Evolutionary conservation across 2,329 filamentous ascomycete species (phyloP).

Genomic region (Fusarium foetens): DNA sequence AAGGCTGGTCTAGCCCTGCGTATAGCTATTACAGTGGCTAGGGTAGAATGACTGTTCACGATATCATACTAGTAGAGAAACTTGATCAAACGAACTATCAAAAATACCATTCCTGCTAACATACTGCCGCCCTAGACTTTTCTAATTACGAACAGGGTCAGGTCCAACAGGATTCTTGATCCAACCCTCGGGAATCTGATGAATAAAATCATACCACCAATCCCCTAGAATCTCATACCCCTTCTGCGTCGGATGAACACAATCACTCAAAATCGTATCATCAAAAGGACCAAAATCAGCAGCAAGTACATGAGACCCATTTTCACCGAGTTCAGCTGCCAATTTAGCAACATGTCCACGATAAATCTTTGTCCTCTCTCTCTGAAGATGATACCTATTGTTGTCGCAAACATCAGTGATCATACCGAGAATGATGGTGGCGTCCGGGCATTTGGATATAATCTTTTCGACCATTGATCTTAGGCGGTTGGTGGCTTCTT

Average conservation of each 20-base stretch:
- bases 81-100: rapidly evolving
- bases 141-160: neutral
- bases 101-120: rapidly evolving
- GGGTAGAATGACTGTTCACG: neutral
- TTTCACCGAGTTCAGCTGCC: neutral
- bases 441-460: conserved; percentile 46
- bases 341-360: conserved; percentile 42
- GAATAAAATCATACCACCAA: conserved; percentile 50
- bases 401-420: conserved; percentile 47
- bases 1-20: neutral
- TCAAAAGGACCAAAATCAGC: conserved; percentile 43
- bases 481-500: conserved; percentile 40
- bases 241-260: conserved; percentile 48
- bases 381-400: conserved; percentile 12
- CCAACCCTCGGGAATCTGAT: conserved; percentile 48
- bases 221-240: conserved; percentile 48
- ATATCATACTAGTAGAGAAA: rapidly evolving
- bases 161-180: neutral
- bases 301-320: conserved; percentile 45
- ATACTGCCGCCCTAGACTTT: rapidly evolving
- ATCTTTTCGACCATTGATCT: conserved; percentile 48
- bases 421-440: conserved; percentile 48
- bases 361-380: conserved; percentile 39
- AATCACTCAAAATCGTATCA: conserved; percentile 41
- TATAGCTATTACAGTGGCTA: rapidly evolving